These are phyloP conservation scores for Pythium volutum DNA, from an alignment of 352 stramenopile species.

Conservation along the genomic window DNA sequence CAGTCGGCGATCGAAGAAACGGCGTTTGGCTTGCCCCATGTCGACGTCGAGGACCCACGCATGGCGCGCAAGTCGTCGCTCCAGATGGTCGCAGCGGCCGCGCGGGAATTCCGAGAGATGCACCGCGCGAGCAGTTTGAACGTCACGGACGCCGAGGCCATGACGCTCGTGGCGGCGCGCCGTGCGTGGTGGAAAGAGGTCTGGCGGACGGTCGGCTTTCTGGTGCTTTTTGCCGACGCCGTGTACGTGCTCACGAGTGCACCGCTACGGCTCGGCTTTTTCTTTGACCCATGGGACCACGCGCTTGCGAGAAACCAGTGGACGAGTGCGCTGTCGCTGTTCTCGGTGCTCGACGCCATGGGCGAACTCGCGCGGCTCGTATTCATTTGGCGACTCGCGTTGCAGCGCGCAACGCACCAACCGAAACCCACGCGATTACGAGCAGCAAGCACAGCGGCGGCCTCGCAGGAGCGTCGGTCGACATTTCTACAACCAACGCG, in stretches of 20 bases:
- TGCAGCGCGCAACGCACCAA: not conserved
- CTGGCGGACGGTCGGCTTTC: constrained; percentile 3
- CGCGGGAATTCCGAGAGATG: constrained; percentile 11
- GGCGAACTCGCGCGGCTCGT: constrained; percentile 10
- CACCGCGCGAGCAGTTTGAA: constrained; percentile 5
- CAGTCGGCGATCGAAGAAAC: constrained; percentile 12
- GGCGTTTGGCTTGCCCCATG: constrained; percentile 14
- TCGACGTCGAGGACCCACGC: not conserved
- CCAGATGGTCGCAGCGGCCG: constrained; percentile 18
- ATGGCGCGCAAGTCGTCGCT: constrained; percentile 15
- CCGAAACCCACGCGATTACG: not conserved
- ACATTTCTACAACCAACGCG: not conserved
- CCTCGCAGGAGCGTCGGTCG: not conserved
- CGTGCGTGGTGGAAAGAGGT: constrained; percentile 5
- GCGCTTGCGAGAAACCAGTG: constrained; percentile 5
- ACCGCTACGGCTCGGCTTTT: constrained; percentile 37
- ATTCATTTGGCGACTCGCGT: not conserved
- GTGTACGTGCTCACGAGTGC: constrained; percentile 30
- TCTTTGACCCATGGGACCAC: constrained; percentile 37
- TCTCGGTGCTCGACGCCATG: constrained; percentile 22
- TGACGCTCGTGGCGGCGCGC: constrained; percentile 4
- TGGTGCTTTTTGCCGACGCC: constrained; percentile 26
- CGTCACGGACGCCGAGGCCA: not conserved
- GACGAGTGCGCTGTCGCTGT: constrained; percentile 28
- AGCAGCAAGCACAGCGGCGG: not conserved